phyloP scores from a whole-genome alignment of 139 green algal species.

The Chlorella sp. region DNA sequence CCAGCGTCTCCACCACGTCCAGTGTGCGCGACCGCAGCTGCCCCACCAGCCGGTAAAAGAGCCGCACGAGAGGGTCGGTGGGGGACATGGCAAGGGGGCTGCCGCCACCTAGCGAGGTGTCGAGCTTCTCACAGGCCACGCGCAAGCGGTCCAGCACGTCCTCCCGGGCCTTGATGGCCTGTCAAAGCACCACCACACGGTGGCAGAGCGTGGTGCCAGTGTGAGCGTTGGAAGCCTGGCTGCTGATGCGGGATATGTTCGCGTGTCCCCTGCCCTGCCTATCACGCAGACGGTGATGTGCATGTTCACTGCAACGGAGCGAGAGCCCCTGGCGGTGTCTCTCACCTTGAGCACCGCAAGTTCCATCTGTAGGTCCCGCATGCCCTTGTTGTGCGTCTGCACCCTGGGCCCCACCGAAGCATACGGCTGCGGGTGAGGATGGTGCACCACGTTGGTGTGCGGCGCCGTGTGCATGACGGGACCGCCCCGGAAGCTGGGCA shows the following conservation, averaged over 20 bases:
- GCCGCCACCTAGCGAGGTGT: slow-evolving; percentile 17
- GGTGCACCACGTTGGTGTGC: not conserved
- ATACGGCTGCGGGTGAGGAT: not conserved
- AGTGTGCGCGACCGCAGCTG: slow-evolving; percentile 36
- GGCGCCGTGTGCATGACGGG: not conserved
- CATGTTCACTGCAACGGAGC: too few relatives aligned
- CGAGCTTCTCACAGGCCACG: slow-evolving; percentile 30
- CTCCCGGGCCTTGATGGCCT: slow-evolving; percentile 40
- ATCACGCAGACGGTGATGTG: too few relatives aligned
- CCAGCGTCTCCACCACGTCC: slow-evolving; percentile 36
- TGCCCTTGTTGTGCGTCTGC: slow-evolving; percentile 5
- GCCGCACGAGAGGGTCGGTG: slow-evolving; percentile 21
- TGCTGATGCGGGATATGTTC: too few relatives aligned
- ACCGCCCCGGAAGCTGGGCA: not conserved
- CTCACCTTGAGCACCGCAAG: slow-evolving; percentile 31
- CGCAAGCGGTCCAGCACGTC: slow-evolving; percentile 40
- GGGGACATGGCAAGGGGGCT: slow-evolving; percentile 25
- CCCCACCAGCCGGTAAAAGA: slow-evolving; percentile 34
- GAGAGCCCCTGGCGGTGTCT: too few relatives aligned
- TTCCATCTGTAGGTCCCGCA: slow-evolving; percentile 36
- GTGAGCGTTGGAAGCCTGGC: not conserved
- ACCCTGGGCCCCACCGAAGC: not conserved
- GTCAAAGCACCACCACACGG: not conserved
- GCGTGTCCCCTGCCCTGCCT: too few relatives aligned
- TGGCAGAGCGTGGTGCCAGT: not conserved